These are phyloP conservation scores for Tetrastigma voinierianum DNA, from an alignment of 164 flowering plant species.

Conservation along the genomic window DNA sequence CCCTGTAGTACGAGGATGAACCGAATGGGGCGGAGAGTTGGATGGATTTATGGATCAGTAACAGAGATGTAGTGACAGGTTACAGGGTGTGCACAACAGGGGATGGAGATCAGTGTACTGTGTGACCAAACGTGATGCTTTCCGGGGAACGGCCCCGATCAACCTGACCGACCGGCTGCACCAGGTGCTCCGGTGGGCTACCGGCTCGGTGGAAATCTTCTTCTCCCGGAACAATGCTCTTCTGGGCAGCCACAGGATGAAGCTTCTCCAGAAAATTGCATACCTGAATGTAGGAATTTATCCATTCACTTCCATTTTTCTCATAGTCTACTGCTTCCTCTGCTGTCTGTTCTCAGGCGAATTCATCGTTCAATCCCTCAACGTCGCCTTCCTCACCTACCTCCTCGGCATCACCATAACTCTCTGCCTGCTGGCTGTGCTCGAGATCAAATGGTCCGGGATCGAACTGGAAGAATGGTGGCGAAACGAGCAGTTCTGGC, in stretches of 20 bases:
- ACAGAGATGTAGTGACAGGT: conserved; percentile 86
- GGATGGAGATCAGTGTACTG: conserved; percentile 89
- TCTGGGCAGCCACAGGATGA: conserved; percentile 53
- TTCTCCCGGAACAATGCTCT: conserved; percentile 86
- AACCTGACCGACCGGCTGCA: conserved; percentile 83
- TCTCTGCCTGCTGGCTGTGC: conserved; percentile 62
- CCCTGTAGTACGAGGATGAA: conserved; percentile 83
- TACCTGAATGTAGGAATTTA: conserved; percentile 79
- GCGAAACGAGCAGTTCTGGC: conserved; percentile 92
- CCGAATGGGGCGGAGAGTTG: conserved; percentile 83
- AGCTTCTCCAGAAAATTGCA: conserved; percentile 65
- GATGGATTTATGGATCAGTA: conserved; percentile 89
- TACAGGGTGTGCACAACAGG: conserved; percentile 78
- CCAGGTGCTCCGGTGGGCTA: conserved; percentile 92
- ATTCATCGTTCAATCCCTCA: conserved; percentile 67
- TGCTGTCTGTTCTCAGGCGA: conserved; percentile 81
- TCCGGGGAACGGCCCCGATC: conserved; percentile 87
- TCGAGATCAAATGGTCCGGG: conserved; percentile 88
- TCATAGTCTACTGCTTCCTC: conserved; percentile 85
- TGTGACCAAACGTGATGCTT: conserved; percentile 76
- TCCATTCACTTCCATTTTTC: conserved; percentile 79
- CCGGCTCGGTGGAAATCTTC: conserved; percentile 90
- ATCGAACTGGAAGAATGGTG: conserved; percentile 83
- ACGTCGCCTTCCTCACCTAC: conserved; percentile 65
- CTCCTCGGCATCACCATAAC: conserved; percentile 64